Conservation (phyloP, 345 rosid genomes). For the Raphanus sativus region DNA sequence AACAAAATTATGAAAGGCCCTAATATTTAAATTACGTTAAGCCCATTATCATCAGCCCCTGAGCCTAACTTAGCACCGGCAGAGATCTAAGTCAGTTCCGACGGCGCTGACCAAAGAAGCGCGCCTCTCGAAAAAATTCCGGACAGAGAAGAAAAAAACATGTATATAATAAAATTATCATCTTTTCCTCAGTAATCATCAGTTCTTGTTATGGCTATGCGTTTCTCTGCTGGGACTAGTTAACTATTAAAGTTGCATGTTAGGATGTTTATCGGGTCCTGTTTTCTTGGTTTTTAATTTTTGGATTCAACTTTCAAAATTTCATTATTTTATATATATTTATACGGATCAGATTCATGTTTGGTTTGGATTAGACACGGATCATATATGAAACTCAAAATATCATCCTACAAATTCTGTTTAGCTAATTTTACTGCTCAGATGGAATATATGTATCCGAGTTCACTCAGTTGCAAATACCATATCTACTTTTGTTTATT, state of each 20-base stretch:
- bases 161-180: background rate
- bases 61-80: background rate
- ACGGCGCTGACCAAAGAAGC: constrained; percentile 38
- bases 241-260: background rate
- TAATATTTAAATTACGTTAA: background rate
- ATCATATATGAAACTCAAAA: too few relatives aligned
- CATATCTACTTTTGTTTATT: background rate
- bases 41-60: constrained; percentile 2
- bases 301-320: too few relatives aligned
- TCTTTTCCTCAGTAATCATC: background rate
- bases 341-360: too few relatives aligned
- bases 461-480: too few relatives aligned
- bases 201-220: background rate
- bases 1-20: background rate
- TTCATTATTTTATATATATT: too few relatives aligned
- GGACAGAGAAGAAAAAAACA: constrained; percentile 1
- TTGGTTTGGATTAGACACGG: too few relatives aligned
- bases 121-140: constrained; percentile 22
- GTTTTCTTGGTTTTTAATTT: too few relatives aligned
- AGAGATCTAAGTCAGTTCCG: constrained; percentile 20
- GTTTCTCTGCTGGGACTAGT: background rate
- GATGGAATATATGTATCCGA: too few relatives aligned
- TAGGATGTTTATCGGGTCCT: too few relatives aligned
- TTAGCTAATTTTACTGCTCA: too few relatives aligned
- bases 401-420: too few relatives aligned